phyloP scores from a whole-genome alignment of 2,329 filamentous ascomycete species.

The Aspergillus pseudoterreus region DNA sequence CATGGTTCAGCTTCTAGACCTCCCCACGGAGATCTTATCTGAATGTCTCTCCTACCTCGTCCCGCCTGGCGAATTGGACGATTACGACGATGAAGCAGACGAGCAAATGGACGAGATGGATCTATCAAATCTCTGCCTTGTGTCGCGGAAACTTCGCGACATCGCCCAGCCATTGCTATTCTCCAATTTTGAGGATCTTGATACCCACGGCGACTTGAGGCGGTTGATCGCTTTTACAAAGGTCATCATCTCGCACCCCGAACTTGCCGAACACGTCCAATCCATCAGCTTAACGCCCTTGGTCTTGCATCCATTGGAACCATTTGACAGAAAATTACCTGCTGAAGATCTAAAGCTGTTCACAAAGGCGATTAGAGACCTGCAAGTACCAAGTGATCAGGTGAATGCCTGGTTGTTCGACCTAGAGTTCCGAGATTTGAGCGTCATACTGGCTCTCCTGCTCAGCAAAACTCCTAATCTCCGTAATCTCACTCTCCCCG shows the following conservation, averaged over 20 bases:
- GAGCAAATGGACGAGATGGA: background rate
- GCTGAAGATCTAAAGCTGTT: slow-evolving; percentile 8
- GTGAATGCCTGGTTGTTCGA: slow-evolving; percentile 15
- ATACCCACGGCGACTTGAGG: background rate
- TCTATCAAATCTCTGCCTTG: slow-evolving; percentile 17
- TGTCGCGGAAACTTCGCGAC: slow-evolving; percentile 17
- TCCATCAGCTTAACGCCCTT: slow-evolving; percentile 6
- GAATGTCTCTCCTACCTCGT: slow-evolving; percentile 13
- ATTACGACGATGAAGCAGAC: background rate
- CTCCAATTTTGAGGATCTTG: slow-evolving; percentile 11
- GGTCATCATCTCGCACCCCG: slow-evolving; percentile 13
- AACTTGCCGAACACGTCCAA: slow-evolving; percentile 16
- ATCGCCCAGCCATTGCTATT: slow-evolving; percentile 22
- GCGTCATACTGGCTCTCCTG: slow-evolving; percentile 14
- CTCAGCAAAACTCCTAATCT: slow-evolving; percentile 18
- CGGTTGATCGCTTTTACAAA: slow-evolving; percentile 11
- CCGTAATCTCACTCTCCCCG: slow-evolving; percentile 11
- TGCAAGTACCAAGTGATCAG: slow-evolving; percentile 9
- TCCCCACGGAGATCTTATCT: slow-evolving; percentile 19
- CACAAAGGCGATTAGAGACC: slow-evolving; percentile 4
- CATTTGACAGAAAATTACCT: background rate
- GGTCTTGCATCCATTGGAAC: background rate
- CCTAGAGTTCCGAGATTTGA: slow-evolving; percentile 8
- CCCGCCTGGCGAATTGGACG: background rate
- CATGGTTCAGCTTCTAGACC: slow-evolving; percentile 16